These are phyloP conservation scores for Amoebophrya sp. DNA, from an alignment of 169 alveolate genomes.

Conservation along the genomic window DNA sequence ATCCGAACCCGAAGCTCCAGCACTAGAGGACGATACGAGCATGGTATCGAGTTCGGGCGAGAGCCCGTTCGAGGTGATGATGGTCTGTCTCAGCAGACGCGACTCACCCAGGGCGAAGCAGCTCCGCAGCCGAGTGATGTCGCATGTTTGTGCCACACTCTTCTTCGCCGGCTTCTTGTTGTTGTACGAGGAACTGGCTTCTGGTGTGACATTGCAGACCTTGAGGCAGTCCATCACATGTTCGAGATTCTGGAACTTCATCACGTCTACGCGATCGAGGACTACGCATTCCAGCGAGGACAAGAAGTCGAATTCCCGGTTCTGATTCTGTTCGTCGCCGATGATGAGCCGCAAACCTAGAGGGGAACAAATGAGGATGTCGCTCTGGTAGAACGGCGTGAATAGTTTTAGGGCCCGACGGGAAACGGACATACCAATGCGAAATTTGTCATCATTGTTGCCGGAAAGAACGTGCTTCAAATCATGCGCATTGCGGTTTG, in stretches of 20 bases:
- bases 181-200: too few species aligned
- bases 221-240: slow-evolving; percentile 58
- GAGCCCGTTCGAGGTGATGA: background rate
- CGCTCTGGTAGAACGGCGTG: slow-evolving; percentile 70
- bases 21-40: background rate
- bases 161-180: background rate
- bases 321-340: slow-evolving; percentile 44
- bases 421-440: slow-evolving; percentile 68
- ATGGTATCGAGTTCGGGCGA: background rate
- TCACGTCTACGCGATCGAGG: slow-evolving; percentile 68
- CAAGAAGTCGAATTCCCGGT: slow-evolving; percentile 59
- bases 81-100: background rate
- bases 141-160: background rate
- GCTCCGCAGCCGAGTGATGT: background rate
- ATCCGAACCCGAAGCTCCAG: background rate
- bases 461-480: slow-evolving; percentile 55
- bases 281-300: slow-evolving; percentile 73
- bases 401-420: slow-evolving; percentile 61
- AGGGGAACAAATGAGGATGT: slow-evolving; percentile 76
- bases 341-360: slow-evolving; percentile 64
- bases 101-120: background rate
- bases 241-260: slow-evolving; percentile 74
- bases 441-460: slow-evolving; percentile 70
- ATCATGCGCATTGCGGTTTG: background rate
- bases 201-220: too few species aligned